phyloP scores from a whole-genome alignment of 2,329 filamentous ascomycete genomes.

The Fusarium globosum region DNA sequence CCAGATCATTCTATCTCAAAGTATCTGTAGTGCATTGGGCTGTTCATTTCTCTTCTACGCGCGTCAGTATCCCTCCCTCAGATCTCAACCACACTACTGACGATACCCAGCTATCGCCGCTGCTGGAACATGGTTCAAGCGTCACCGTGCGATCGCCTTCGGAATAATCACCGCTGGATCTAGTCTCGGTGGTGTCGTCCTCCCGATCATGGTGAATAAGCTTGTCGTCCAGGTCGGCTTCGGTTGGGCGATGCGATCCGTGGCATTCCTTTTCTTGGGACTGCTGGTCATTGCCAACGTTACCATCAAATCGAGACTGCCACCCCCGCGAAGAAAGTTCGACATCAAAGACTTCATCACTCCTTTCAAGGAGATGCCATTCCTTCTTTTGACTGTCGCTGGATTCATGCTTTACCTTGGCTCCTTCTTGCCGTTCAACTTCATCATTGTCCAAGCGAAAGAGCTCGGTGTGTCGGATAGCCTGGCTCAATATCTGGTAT shows the following conservation, averaged over 20 bases:
- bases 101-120: not conserved
- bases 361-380: slow-evolving; percentile 10
- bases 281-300: slow-evolving; percentile 49
- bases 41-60: slow-evolving; percentile 32
- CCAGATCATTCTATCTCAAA: slow-evolving; percentile 56
- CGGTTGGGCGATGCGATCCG: slow-evolving; percentile 54
- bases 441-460: slow-evolving; percentile 49
- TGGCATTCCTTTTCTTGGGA: slow-evolving; percentile 52
- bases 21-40: slow-evolving; percentile 52
- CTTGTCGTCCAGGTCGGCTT: slow-evolving; percentile 52
- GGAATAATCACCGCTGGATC: slow-evolving; percentile 52
- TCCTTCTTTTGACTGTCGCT: slow-evolving; percentile 33
- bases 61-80: not conserved
- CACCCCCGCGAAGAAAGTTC: slow-evolving; percentile 18
- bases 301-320: slow-evolving; percentile 44
- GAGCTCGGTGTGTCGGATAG: slow-evolving; percentile 43
- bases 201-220: slow-evolving; percentile 54
- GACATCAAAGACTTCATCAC: not conserved
- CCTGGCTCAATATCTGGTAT: slow-evolving; percentile 50
- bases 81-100: not conserved
- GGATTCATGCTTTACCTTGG: slow-evolving; percentile 48
- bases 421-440: slow-evolving; percentile 54
- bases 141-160: slow-evolving; percentile 50
- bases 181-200: slow-evolving; percentile 53
- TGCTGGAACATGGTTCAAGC: slow-evolving; percentile 47